These are phyloP conservation scores for Yamadazyma pseudoaaseri DNA, from an alignment of 1,139 yeast species.

Conservation along the genomic window DNA sequence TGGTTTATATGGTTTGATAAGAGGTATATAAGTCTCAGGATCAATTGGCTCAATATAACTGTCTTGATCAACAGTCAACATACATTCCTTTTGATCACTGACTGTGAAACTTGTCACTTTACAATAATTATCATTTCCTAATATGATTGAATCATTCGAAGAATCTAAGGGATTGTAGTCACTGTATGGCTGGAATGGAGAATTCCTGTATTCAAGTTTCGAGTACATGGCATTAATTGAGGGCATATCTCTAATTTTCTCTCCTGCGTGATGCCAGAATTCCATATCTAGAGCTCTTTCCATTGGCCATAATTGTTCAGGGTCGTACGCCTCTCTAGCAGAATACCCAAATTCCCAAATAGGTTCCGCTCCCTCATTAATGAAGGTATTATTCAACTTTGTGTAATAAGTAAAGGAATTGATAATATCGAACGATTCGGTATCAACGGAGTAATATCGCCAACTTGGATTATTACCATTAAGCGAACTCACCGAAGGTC, in stretches of 20 bases:
- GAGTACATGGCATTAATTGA: constrained; percentile 16
- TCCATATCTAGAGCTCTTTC: constrained; percentile 24
- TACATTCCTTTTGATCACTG: constrained; percentile 21
- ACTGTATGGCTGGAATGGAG: constrained; percentile 15
- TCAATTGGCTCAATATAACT: constrained; percentile 19
- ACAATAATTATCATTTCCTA: constrained; percentile 20
- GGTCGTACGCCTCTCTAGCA: constrained; percentile 29
- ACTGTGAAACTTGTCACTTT: constrained; percentile 25
- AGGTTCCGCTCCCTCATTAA: constrained; percentile 30
- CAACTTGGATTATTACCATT: constrained; percentile 31
- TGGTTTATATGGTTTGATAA: constrained; percentile 16
- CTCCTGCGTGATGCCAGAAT: constrained; percentile 24
- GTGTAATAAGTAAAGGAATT: constrained; percentile 31
- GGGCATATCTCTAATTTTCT: constrained; percentile 15
- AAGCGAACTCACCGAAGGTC: constrained; percentile 30
- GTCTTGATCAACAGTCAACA: constrained; percentile 26
- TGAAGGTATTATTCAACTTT: constrained; percentile 26
- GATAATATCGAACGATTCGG: constrained; percentile 26
- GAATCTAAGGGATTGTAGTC: constrained; percentile 3
- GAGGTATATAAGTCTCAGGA: constrained; percentile 17
- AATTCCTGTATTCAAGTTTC: constrained; percentile 13
- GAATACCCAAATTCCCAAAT: constrained; percentile 29
- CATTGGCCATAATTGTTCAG: constrained; percentile 25
- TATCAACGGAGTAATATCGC: constrained; percentile 32
- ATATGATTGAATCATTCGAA: constrained; percentile 7